Conservation (phyloP, 768 basidiomycete species). For the Exidia glandulosa region DNA sequence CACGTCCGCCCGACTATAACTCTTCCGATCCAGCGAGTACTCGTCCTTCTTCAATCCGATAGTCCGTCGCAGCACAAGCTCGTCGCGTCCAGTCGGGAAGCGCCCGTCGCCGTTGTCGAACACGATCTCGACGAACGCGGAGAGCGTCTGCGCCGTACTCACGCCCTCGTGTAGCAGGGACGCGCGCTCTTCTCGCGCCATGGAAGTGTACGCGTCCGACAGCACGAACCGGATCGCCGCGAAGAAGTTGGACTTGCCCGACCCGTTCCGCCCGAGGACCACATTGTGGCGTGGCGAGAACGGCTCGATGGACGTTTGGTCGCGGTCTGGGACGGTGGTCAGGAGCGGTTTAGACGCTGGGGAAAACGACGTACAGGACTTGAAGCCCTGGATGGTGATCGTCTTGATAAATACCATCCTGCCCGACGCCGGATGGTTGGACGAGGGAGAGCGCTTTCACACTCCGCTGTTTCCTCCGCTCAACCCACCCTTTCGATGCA, state of each 20-base stretch:
- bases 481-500: too few species aligned
- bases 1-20: conserved; percentile 89
- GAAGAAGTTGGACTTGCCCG: conserved; percentile 98
- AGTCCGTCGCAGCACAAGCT: conserved; percentile 81
- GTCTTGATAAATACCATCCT: conserved; percentile 51
- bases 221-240: conserved; percentile 95
- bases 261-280: conserved; percentile 94
- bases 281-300: conserved; percentile 93
- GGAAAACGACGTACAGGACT: conserved; percentile 62
- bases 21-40: conserved; percentile 94
- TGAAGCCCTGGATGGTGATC: conserved; percentile 89
- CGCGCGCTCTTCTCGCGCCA: conserved; percentile 87
- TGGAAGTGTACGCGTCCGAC: conserved; percentile 93
- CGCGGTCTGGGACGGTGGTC: conserved; percentile 44
- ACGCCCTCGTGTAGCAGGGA: conserved; percentile 91
- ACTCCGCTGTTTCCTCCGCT: too few species aligned
- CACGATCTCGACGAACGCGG: conserved; percentile 83
- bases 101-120: conserved; percentile 93
- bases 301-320: conserved; percentile 87
- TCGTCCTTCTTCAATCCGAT: conserved; percentile 99
- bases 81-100: conserved; percentile 84
- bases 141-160: conserved; percentile 75
- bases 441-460: not conserved
- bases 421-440: not conserved
- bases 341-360: not conserved